Conservation (phyloP, 331 rosid genomes). For the Acacia pycnantha region DNA sequence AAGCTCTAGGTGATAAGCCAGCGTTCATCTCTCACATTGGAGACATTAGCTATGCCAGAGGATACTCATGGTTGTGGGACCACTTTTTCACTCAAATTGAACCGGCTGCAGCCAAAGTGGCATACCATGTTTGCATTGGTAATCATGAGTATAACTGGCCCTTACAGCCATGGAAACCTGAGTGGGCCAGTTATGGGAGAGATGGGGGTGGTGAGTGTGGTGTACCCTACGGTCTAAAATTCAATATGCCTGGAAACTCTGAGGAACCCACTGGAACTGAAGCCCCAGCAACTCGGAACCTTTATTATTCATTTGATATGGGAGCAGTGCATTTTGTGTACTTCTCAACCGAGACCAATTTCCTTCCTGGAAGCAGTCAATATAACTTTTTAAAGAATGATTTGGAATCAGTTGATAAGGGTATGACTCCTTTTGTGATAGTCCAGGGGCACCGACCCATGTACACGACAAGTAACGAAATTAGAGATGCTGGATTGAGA, state of each 20-base stretch:
- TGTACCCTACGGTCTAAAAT: slow-evolving; percentile 81
- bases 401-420: slow-evolving; percentile 70
- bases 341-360: slow-evolving; percentile 86
- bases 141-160: slow-evolving; percentile 96
- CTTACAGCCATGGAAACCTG: slow-evolving; percentile 80
- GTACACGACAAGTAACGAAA: slow-evolving; percentile 78
- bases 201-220: slow-evolving; percentile 99
- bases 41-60: slow-evolving; percentile 92
- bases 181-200: slow-evolving; percentile 76
- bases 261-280: slow-evolving; percentile 68
- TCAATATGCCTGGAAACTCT: slow-evolving; percentile 93
- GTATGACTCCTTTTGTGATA: slow-evolving; percentile 69
- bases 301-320: slow-evolving; percentile 78
- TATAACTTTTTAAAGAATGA: slow-evolving; percentile 68
- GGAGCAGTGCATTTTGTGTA: slow-evolving; percentile 84
- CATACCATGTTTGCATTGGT: slow-evolving; percentile 93
- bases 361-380: slow-evolving; percentile 70
- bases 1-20: slow-evolving; percentile 77
- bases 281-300: slow-evolving; percentile 73
- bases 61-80: slow-evolving; percentile 93
- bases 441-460: slow-evolving; percentile 92
- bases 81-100: slow-evolving; percentile 75
- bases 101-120: slow-evolving; percentile 65
- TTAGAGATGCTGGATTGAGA: slow-evolving; percentile 63
- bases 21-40: slow-evolving; percentile 91